phyloP scores from a whole-genome alignment of 1,284 basidiomycete species.

The Cutaneotrichosporon sp. region DNA sequence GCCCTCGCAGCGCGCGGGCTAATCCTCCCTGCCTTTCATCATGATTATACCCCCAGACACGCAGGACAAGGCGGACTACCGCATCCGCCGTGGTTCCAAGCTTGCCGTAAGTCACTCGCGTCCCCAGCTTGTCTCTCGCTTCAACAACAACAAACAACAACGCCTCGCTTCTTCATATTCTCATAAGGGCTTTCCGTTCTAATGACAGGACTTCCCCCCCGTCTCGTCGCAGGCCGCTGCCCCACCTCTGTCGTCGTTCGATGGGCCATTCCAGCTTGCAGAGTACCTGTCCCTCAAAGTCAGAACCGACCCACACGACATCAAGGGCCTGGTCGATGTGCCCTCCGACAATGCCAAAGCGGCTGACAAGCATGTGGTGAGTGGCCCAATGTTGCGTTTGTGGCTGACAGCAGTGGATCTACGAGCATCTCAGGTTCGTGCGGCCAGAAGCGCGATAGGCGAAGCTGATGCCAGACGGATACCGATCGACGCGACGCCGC shows the following conservation, averaged over 20 bases:
- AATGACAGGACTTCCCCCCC: conserved; percentile 28
- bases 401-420: conserved; percentile 78
- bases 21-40: neutral
- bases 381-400: conserved; percentile 7
- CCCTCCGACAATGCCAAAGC: conserved; percentile 53
- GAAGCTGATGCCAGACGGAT: conserved; percentile 60
- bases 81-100: conserved; percentile 30
- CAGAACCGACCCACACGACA: conserved; percentile 77
- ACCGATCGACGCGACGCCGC: conserved; percentile 83
- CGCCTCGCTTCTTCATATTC: too few species aligned
- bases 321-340: conserved; percentile 71
- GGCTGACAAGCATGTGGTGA: conserved; percentile 50
- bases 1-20: neutral
- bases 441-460: neutral
- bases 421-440: conserved; percentile 77
- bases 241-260: conserved; percentile 51
- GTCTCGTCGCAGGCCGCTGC: conserved; percentile 24
- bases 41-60: conserved; percentile 26
- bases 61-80: conserved; percentile 14
- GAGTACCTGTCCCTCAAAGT: conserved; percentile 89
- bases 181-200: too few species aligned
- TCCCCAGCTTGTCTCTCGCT: too few species aligned
- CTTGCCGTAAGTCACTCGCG: conserved; percentile 22
- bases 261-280: conserved; percentile 90
- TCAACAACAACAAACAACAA: neutral